Base-by-base conservation (phyloP, 371 early-diverging fungal species). In the Circinella minor region DNA sequence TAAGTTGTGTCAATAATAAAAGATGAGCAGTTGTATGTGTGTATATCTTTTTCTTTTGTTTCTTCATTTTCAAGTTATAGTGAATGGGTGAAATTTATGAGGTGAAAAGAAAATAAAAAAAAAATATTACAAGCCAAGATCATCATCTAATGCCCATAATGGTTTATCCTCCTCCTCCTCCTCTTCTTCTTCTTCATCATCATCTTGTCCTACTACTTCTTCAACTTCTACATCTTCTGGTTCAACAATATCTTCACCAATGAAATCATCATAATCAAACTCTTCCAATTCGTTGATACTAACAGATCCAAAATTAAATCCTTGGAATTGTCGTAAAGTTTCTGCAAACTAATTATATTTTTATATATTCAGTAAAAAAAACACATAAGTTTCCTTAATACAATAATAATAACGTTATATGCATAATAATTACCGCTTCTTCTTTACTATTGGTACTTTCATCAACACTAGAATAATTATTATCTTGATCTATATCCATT, bases 321-420 rank as follows among this genome's bases (percentile, higher is more conserved):
- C 57, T 57, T 57, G 57, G 4, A 57, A 27, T 57, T 57, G 27
- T 57, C 57, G 20, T 34, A 57, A 34, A 34, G 57, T 34, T 57
- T 57, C 34, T 11, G 57, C 57, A 57, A 57, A 57, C 57, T 57
- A 57, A 8, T 6, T 15, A 54, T n/a, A 54, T 13, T 13, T 13
- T 13, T 15, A 54, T 13, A 54, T n/a, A 18, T 54, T 54, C 3
- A 54, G 6, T 54, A 57, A 57, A 57, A 5, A 27, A 34, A 57
- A 6, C 27, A 10, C 27, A 34, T 15, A 4, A 51, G 15, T 47
- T 47, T 47, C 47, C 9, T 15, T 47, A 15, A 9, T 47, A 47
- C 15, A 47, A 47, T 47, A 11, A 9, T 7, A 51, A 51, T n/a
- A n/a, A n/a, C n/a, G n/a, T n/a, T n/a, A 51, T 15, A 13, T 8